Conservation (phyloP, 805 yeast genomes). For the Saccharomycopsis fermentans region DNA sequence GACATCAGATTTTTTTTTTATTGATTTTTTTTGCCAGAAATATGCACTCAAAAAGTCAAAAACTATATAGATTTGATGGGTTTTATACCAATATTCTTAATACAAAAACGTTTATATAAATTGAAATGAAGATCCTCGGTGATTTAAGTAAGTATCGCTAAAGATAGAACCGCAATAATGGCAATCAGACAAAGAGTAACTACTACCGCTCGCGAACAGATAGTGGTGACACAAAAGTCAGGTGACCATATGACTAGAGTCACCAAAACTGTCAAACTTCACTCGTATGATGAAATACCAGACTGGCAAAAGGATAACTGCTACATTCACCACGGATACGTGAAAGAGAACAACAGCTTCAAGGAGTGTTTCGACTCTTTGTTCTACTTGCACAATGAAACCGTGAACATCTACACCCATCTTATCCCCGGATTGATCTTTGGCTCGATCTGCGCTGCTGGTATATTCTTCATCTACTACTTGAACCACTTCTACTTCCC, state of each 20-base stretch:
- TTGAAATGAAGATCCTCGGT: too few relatives aligned
- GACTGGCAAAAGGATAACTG: slow-evolving; percentile 72
- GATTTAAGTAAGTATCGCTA: too few relatives aligned
- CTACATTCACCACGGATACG: slow-evolving; percentile 54
- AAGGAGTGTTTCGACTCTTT: slow-evolving; percentile 38
- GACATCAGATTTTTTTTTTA: too few relatives aligned
- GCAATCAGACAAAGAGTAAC: neutral
- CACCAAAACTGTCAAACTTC: slow-evolving; percentile 10
- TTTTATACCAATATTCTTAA: too few relatives aligned
- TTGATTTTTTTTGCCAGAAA: too few relatives aligned
- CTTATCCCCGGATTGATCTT: slow-evolving; percentile 33
- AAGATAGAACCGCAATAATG: too few relatives aligned
- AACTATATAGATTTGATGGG: too few relatives aligned
- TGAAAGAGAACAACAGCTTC: slow-evolving; percentile 43
- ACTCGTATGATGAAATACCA: slow-evolving; percentile 46
- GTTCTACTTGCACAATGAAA: slow-evolving; percentile 54
- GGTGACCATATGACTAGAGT: neutral
- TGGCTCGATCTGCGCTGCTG: slow-evolving; percentile 24
- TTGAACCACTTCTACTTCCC: slow-evolving; percentile 21
- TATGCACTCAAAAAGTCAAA: too few relatives aligned
- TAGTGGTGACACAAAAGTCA: neutral
- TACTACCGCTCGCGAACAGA: neutral
- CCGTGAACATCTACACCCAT: slow-evolving; percentile 64
- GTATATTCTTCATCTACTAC: slow-evolving; percentile 18
- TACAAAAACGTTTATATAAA: too few relatives aligned